Evolutionary conservation across 2,329 filamentous ascomycete genomes (phyloP), one percentile per base, ranked within the genome.

Genomic region (Sporothrix schenckii): DNA sequence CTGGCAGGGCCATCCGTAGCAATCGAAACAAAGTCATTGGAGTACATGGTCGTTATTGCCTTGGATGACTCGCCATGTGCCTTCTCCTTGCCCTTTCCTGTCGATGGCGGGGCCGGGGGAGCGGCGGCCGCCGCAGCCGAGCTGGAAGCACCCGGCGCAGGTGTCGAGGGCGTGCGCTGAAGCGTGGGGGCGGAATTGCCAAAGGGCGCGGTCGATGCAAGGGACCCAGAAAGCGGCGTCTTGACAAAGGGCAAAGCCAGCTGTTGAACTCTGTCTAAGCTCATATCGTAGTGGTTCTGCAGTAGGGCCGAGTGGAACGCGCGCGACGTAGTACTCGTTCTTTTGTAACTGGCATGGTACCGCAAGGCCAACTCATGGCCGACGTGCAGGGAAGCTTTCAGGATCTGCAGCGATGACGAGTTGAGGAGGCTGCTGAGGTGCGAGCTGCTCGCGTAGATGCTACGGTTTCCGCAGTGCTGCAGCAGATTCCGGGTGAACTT

Each of bases 381-480:
- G 72, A 99, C 88, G 73, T 92, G 89, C 54, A 99, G 86, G 10
- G 93, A 91, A 41, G 87, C 87, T 77, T 91, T 89, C 69, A 99
- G 85, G 65, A 99, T 85, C 39, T 89, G 87, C 70, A 94, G 85
- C 30, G 91, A 94, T 2, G 92, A 94, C 58, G 92, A 94, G 80
- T 97, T 92, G 71, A 99, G 87, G 53, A 99, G 86, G 77, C 94
- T 90, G 78, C 94, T 95, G 72, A 99, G 83, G 76, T 96, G 92
- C 74, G 90, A 86, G 79, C 94, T 98, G 83, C 95, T 99, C 72
- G 91, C 92, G 79, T 98, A 99, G 76, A 99, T 89, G 81, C 94
- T 97, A 75, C 96, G 87, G 78, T 99, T 99, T 72, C 94, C 95
- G 80, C 95, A 99, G 78, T 97, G 95, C 78, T 98, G 93, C 67